phyloP scores from a whole-genome alignment of 768 basidiomycete species.

The Russula sp. region DNA sequence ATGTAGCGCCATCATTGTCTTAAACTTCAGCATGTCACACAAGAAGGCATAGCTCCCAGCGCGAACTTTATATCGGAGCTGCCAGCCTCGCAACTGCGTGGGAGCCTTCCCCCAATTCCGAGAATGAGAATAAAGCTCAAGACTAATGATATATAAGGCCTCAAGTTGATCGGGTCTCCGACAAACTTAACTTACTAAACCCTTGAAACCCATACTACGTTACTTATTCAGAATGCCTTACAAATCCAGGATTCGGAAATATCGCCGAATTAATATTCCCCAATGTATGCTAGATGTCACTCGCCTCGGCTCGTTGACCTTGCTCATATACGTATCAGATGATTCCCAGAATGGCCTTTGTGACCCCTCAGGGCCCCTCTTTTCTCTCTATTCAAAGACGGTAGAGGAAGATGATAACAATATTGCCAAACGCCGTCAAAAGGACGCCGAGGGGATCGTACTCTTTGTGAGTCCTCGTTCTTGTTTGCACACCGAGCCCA shows the following conservation, averaged over 20 bases:
- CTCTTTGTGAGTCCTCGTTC: slow-evolving; percentile 3
- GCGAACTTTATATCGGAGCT: too few relatives aligned
- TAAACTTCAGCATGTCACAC: too few relatives aligned
- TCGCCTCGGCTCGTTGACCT: not conserved
- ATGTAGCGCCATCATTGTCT: too few relatives aligned
- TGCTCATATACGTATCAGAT: not conserved
- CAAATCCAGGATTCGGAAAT: too few relatives aligned
- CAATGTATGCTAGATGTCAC: not conserved
- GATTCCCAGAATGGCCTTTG: not conserved
- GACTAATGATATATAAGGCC: too few relatives aligned
- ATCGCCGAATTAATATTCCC: not conserved
- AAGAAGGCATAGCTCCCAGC: too few relatives aligned
- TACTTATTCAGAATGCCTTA: not conserved
- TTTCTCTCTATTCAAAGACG: not conserved
- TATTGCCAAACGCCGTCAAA: not conserved
- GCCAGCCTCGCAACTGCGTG: too few relatives aligned
- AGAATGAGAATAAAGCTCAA: too few relatives aligned
- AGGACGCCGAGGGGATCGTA: not conserved
- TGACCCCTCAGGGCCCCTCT: not conserved
- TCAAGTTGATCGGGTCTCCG: too few relatives aligned
- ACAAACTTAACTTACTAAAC: too few relatives aligned
- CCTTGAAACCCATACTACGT: too few relatives aligned
- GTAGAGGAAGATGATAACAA: not conserved
- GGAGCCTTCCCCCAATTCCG: too few relatives aligned
- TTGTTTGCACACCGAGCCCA: not conserved